Conservation (phyloP, 148 eudicot genomes). For the Bassia scoparia region DNA sequence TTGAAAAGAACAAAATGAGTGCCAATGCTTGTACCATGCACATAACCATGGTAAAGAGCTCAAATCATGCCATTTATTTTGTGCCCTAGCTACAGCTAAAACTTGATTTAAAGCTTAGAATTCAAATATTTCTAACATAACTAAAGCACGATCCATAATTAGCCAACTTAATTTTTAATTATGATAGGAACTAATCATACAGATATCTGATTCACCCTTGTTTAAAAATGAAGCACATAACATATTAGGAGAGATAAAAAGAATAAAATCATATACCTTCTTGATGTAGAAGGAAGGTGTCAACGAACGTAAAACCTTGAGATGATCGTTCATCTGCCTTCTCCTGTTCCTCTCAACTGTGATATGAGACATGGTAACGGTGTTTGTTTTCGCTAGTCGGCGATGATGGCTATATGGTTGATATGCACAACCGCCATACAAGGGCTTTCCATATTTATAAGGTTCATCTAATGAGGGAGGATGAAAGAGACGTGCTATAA, state of each 20-base stretch:
- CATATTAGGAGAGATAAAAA: background rate
- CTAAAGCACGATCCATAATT: no score
- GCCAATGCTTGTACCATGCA: no score
- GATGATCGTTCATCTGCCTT: slow-evolving; percentile 95
- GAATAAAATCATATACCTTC: slow-evolving; percentile 43
- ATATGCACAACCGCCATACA: slow-evolving; percentile 13
- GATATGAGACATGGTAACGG: slow-evolving; percentile 67
- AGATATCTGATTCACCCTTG: no score
- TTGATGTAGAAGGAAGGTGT: slow-evolving; percentile 94
- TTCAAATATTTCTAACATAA: no score
- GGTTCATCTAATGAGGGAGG: background rate
- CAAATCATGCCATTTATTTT: no score
- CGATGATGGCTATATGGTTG: background rate
- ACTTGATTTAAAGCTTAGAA: no score
- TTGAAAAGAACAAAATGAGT: no score
- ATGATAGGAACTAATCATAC: no score
- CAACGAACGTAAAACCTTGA: slow-evolving; percentile 77
- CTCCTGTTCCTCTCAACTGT: slow-evolving; percentile 93
- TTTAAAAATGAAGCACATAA: background rate
- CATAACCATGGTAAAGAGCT: no score
- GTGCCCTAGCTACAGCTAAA: no score
- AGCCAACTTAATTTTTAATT: no score
- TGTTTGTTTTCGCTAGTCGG: background rate
- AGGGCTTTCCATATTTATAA: slow-evolving; percentile 21
- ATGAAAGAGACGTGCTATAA: slow-evolving; percentile 21